Percentiles rank a stretch among this genome's conserved stretches.
These are phyloP conservation scores for Aristolochia californica DNA, from an alignment of 164 flowering plant genomes.

Conservation along the genomic window DNA sequence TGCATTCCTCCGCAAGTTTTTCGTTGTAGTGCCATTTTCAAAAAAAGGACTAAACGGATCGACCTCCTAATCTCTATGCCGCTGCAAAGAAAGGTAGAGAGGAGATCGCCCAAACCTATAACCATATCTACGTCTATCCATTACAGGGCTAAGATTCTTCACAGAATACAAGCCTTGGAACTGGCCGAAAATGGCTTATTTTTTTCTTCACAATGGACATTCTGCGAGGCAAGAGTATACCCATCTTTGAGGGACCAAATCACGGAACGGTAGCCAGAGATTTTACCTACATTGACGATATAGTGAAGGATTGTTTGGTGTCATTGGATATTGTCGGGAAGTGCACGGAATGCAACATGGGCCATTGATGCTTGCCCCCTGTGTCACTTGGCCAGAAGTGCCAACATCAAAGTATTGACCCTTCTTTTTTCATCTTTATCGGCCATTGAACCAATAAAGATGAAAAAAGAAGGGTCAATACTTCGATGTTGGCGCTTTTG, in stretches of 20 bases:
- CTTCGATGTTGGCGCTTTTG: too few relatives aligned
- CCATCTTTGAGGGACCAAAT: constrained; percentile 64
- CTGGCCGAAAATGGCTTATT: constrained; percentile 90
- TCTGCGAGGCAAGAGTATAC: constrained; percentile 57
- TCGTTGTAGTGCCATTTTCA: constrained; percentile 86
- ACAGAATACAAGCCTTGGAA: constrained; percentile 97
- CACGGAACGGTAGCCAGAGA: constrained; percentile 89
- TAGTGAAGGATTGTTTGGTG: constrained; percentile 58
- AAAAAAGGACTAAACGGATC: constrained; percentile 77
- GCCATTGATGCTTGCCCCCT: too few relatives aligned
- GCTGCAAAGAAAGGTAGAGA: constrained; percentile 95
- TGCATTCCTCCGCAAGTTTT: constrained; percentile 47
- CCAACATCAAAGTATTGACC: too few relatives aligned
- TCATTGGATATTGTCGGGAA: constrained; percentile 64
- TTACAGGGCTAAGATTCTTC: constrained; percentile 83
- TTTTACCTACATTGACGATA: constrained; percentile 81
- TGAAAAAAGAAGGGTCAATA: too few relatives aligned
- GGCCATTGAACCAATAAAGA: too few relatives aligned
- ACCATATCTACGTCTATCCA: constrained; percentile 76
- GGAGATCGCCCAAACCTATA: constrained; percentile 79
- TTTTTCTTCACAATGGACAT: constrained; percentile 85
- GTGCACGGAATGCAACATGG: too few relatives aligned
- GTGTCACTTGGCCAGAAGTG: too few relatives aligned
- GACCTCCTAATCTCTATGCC: constrained; percentile 88
- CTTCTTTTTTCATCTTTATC: too few relatives aligned